phyloP scores from a whole-genome alignment of 2,329 filamentous ascomycete species.

The Calonectria crousiana region DNA sequence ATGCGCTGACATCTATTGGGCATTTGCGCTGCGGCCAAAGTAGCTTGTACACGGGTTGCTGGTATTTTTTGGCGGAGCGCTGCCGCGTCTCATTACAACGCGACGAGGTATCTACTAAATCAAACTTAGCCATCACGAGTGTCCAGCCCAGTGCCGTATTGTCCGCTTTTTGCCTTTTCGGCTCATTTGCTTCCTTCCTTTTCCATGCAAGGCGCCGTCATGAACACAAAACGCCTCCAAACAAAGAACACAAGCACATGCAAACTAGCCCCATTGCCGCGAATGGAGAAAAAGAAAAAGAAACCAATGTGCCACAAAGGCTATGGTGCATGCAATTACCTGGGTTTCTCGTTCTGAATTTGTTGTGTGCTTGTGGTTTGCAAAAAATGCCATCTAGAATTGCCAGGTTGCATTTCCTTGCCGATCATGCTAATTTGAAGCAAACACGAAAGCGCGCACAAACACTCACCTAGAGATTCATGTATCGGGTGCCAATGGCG shows the following conservation, averaged over 20 bases:
- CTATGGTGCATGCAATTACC: not conserved
- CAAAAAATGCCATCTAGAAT: not conserved
- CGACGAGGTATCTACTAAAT: slow-evolving; percentile 20
- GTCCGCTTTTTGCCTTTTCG: not conserved
- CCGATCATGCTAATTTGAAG: not conserved
- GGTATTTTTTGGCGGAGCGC: slow-evolving; percentile 16
- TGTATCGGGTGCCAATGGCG: not conserved
- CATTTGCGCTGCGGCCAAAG: not conserved
- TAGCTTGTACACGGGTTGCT: slow-evolving; percentile 10
- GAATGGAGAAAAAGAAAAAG: not conserved
- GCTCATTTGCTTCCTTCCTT: slow-evolving; percentile 8
- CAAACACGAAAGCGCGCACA: not conserved
- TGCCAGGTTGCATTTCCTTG: not conserved
- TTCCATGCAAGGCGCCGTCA: slow-evolving; percentile 2
- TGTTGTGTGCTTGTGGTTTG: not conserved
- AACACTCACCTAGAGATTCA: not conserved
- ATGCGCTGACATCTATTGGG: slow-evolving; percentile 7
- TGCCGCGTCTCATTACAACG: slow-evolving; percentile 18
- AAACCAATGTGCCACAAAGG: slow-evolving; percentile 1
- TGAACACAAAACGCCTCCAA: not conserved
- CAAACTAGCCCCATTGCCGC: not conserved
- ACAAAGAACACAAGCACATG: not conserved
- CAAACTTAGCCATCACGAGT: not conserved
- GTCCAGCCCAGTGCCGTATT: not conserved
- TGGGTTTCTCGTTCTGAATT: not conserved